Percentiles rank a stretch among this genome's conserved stretches.
These are phyloP conservation scores for Epichloe gansuensis DNA, from an alignment of 2,329 filamentous ascomycete species.

Conservation along the genomic window DNA sequence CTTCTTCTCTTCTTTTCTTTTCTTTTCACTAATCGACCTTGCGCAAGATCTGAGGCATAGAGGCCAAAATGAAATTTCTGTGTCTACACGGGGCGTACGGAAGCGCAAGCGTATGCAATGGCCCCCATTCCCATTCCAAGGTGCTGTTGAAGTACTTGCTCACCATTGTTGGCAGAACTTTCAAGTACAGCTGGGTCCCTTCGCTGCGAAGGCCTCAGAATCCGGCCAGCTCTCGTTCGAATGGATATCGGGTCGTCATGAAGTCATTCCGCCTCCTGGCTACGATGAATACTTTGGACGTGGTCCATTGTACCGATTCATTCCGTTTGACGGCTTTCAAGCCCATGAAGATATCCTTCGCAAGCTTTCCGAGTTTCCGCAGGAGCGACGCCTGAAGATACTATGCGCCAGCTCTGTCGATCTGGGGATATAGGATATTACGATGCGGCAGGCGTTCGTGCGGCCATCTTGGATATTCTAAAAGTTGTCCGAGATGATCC, in stretches of 20 bases:
- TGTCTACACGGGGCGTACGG: conserved; percentile 47
- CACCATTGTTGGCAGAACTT: conserved; percentile 32
- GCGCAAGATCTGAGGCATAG: background rate
- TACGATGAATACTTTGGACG: conserved; percentile 46
- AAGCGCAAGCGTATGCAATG: conserved; percentile 36
- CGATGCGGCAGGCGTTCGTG: conserved; percentile 6
- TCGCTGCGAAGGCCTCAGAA: conserved; percentile 12
- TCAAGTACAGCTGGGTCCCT: conserved; percentile 36
- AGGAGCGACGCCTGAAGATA: conserved; percentile 40
- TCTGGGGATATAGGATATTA: background rate
- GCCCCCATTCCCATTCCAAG: background rate
- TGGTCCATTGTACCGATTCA: conserved; percentile 43
- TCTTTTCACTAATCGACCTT: too few relatives aligned
- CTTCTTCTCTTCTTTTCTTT: too few relatives aligned
- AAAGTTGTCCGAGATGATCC: conserved; percentile 22
- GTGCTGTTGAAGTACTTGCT: background rate
- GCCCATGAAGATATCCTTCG: conserved; percentile 34
- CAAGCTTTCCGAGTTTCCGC: conserved; percentile 41
- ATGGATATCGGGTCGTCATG: conserved; percentile 39
- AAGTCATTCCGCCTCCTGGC: conserved; percentile 36
- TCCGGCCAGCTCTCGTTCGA: conserved; percentile 24
- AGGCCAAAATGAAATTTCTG: conserved; percentile 36
- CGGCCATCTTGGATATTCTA: conserved; percentile 23
- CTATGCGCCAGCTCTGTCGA: conserved; percentile 37
- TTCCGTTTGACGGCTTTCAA: conserved; percentile 32